A percentile compares a stretch with the other conserved stretches of the same genome.
phyloP scores from a whole-genome alignment of 495 filamentous ascomycete genomes.

The Podospora pseudoanserina region DNA sequence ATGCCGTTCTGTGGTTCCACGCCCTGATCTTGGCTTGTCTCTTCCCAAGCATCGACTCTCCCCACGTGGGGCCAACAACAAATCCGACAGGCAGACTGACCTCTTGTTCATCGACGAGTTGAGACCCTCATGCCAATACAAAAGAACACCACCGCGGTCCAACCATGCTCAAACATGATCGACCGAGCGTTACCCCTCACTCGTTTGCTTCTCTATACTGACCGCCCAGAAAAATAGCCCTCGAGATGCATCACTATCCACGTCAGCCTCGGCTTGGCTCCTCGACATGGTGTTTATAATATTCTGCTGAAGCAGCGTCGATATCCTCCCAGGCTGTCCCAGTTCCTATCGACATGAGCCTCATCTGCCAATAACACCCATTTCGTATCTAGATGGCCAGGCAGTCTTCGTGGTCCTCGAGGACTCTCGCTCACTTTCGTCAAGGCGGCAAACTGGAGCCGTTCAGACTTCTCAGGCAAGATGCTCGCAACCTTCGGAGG shows the following conservation, averaged over 20 bases:
- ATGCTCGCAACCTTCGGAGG: constrained; percentile 51
- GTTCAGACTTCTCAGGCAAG: constrained; percentile 60
- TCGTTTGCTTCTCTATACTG: neutral
- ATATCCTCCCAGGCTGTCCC: neutral
- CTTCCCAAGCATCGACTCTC: neutral
- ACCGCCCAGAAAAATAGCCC: constrained; percentile 2
- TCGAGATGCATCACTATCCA: neutral
- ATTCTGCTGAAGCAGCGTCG: neutral
- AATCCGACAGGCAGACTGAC: neutral
- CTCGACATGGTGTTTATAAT: neutral
- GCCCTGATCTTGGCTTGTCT: neutral
- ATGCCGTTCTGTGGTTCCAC: neutral
- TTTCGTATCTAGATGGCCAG: neutral
- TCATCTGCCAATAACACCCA: neutral
- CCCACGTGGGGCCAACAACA: neutral
- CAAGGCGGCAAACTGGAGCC: constrained; percentile 43
- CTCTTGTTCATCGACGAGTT: neutral
- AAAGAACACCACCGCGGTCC: neutral
- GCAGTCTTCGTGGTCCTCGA: constrained; percentile 10
- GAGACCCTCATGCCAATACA: neutral
- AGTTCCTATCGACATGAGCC: neutral
- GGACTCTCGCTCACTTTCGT: constrained; percentile 9
- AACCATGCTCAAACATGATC: neutral
- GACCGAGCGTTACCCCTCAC: neutral
- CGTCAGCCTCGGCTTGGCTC: constrained; percentile 1